Base-by-base conservation (phyloP, 257 asterid species). In the Petrea volubilis region DNA sequence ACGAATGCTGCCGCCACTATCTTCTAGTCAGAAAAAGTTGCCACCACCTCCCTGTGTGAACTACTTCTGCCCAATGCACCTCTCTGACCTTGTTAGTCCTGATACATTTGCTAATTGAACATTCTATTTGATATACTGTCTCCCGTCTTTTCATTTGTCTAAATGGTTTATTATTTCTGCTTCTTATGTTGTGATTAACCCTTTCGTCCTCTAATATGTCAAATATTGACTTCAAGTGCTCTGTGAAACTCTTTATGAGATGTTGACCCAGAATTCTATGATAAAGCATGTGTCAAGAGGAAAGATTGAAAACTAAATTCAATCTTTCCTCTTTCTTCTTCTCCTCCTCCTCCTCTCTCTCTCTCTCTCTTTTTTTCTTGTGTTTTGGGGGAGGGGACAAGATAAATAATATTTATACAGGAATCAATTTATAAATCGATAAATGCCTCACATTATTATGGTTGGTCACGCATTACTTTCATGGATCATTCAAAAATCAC, bases 1-100 rank as follows among this genome's bases (percentile, higher is more conserved):
- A 79, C 69, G 99, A 80, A 95, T 95, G 99, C 86, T 95, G 77
- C 98, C 98, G 21, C 94, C 97, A 29, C 75, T 95, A 51, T 92
- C 99, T 69, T 92, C 98, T 72, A 88, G 96, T 82, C 96, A 80
- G 83, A 79, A 87, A 66, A 95, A 80, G 82, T 75, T 79, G 80
- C 80, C 94, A 40, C 92, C 98, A 51, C 98, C 99, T 76, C 95
- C 89, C 47, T 92, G 98, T 69, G 94, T 95, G 78, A 85, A 87
- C 86, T 92, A 90, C 77, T 85, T 86, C 76, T 92, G 99, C 76
- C 99, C 99, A 20, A 92, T 90, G 97, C 99, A 95, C 83, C 96
- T 95, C 34, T 85, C 97, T 36, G 94, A 90, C 63, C 84, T 75
- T 66, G 99, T 91, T 71, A 86, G 97, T 86, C 51, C 72, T 41